Evolutionary conservation across 306 rosid species (phyloP).

Genomic region (Begonia masoniana): DNA sequence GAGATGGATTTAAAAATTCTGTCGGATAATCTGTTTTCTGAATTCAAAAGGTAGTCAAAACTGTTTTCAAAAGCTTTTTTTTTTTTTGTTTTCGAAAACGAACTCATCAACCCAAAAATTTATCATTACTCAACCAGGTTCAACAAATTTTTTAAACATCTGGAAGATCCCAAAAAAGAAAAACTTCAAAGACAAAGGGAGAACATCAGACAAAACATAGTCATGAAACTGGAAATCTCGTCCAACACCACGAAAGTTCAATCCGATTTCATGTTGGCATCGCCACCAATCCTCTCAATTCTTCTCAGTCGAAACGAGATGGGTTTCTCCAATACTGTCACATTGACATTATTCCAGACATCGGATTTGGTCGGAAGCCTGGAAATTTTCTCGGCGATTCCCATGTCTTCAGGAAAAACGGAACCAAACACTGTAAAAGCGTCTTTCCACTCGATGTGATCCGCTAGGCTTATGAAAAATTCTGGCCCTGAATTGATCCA

Average conservation of each 20-base stretch:
- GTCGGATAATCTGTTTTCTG: too few relatives aligned
- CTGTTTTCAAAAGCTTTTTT: too few relatives aligned
- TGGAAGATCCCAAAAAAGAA: too few relatives aligned
- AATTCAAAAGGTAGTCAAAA: too few relatives aligned
- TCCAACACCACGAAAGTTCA: slow-evolving; percentile 7
- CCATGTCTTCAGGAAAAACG: slow-evolving; percentile 86
- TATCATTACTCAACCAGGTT: too few relatives aligned
- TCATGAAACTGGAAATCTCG: too few relatives aligned
- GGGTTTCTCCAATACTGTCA: slow-evolving; percentile 49
- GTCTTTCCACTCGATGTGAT: slow-evolving; percentile 72
- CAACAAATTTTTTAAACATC: too few relatives aligned
- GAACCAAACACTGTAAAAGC: slow-evolving; percentile 78
- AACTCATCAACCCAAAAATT: too few relatives aligned
- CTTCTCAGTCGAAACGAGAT: slow-evolving; percentile 45
- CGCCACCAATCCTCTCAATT: slow-evolving; percentile 28
- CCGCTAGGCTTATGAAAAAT: slow-evolving; percentile 77
- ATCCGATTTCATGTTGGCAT: slow-evolving; percentile 12
- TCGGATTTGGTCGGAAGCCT: slow-evolving; percentile 52
- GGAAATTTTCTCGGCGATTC: slow-evolving; percentile 58
- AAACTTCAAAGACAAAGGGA: too few relatives aligned
- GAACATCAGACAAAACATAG: too few relatives aligned
- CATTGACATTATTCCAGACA: slow-evolving; percentile 76
- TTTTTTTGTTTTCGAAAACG: too few relatives aligned
- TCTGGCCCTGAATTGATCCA: slow-evolving; percentile 87
- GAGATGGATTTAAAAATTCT: too few relatives aligned